phyloP scores from a whole-genome alignment of 495 filamentous ascomycete species.

The Symbiotaphrina buchneri region DNA sequence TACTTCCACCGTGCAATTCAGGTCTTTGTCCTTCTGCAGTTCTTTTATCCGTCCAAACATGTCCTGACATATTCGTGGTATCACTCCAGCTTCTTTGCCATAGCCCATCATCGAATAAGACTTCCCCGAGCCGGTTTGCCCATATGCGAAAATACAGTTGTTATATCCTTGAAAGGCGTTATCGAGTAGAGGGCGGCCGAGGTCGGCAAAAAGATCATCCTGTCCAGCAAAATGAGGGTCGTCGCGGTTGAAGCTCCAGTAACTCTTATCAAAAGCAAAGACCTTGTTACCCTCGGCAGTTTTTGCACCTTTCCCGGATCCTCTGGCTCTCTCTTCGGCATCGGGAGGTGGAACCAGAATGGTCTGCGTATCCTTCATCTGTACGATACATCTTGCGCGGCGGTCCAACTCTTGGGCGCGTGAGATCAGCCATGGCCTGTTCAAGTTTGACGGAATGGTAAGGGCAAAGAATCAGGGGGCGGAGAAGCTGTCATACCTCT shows the following conservation, averaged over 20 bases:
- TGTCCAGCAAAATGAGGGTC: conserved; percentile 77
- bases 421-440: background rate
- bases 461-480: background rate
- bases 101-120: conserved; percentile 99
- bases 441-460: background rate
- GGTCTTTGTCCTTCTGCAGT: conserved; percentile 49
- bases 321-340: conserved; percentile 28
- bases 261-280: conserved; percentile 91
- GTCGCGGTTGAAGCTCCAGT: conserved; percentile 86
- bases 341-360: conserved; percentile 58
- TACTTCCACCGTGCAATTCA: conserved; percentile 86
- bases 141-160: conserved; percentile 99
- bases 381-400: conserved; percentile 89
- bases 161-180: conserved; percentile 99
- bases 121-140: conserved; percentile 96
- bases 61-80: conserved; percentile 91
- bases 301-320: conserved; percentile 31
- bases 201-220: conserved; percentile 65
- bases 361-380: conserved; percentile 86
- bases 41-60: conserved; percentile 77
- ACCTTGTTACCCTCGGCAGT: conserved; percentile 58
- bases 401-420: conserved; percentile 57
- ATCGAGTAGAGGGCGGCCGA: conserved; percentile 80
- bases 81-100: conserved; percentile 87
- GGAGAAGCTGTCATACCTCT: conserved; percentile 40